phyloP scores from a whole-genome alignment of 1,284 basidiomycete species.

The Athelia sp. region DNA sequence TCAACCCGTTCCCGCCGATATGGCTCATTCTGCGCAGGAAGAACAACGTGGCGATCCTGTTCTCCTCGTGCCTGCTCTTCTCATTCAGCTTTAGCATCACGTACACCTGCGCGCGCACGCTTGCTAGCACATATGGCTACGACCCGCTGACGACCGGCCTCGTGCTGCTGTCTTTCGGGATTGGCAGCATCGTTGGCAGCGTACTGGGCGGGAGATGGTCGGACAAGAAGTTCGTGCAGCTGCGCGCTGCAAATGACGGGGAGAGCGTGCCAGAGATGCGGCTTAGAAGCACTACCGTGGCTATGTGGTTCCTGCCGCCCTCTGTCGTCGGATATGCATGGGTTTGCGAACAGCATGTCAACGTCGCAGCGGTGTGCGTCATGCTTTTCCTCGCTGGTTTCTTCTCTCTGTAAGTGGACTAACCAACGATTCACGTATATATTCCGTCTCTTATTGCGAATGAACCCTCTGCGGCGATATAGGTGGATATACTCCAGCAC shows the following conservation, averaged over 20 bases:
- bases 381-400: slow-evolving; percentile 69
- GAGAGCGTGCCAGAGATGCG: slow-evolving; percentile 73
- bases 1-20: slow-evolving; percentile 69
- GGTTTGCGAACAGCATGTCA: slow-evolving; percentile 60
- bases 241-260: slow-evolving; percentile 60
- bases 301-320: slow-evolving; percentile 51
- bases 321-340: slow-evolving; percentile 72
- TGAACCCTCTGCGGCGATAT: too few relatives aligned
- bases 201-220: slow-evolving; percentile 76
- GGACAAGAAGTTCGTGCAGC: slow-evolving; percentile 53
- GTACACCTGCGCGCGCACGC: slow-evolving; percentile 71
- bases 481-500: slow-evolving; percentile 72
- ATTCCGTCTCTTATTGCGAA: slow-evolving; percentile 1
- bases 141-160: slow-evolving; percentile 70
- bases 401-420: slow-evolving; percentile 53
- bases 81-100: slow-evolving; percentile 64
- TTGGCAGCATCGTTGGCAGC: slow-evolving; percentile 65
- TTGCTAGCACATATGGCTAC: slow-evolving; percentile 62
- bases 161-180: slow-evolving; percentile 70
- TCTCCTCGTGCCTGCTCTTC: slow-evolving; percentile 75
- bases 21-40: slow-evolving; percentile 49
- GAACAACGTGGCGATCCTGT: slow-evolving; percentile 65
- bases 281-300: slow-evolving; percentile 54
- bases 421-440: slow-evolving; percentile 4
- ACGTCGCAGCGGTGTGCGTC: slow-evolving; percentile 59